Evolutionary conservation across 1,284 basidiomycete genomes (phyloP), one percentile per base, ranked within the genome.

Genomic region (Sphaerobolus stellatus): DNA sequence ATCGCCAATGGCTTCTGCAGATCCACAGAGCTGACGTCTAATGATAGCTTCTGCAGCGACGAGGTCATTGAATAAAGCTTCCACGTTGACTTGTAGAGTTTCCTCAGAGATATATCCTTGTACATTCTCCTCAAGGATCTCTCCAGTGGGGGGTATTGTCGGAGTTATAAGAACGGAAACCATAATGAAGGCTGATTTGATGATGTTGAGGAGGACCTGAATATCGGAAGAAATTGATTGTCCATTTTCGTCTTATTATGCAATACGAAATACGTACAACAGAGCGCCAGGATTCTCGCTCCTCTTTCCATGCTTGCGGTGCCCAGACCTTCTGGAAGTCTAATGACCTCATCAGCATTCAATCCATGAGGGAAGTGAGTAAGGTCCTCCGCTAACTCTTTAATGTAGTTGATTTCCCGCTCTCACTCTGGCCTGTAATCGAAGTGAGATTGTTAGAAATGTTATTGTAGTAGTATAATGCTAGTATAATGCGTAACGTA

Each of bases 401-500:
- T 61, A 90, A 75, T 5, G 88, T 90, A 13, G 88, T 90, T 65
- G 84, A 88, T 75, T 90, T 91, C 34, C 86, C 86, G 61, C 84
- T 87, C 75, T 90, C 88, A 61, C 86, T 88, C 75, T 91, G 88
- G n/a, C n/a, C n/a, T n/a, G n/a, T n/a, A n/a, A n/a, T n/a, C n/a
- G n/a, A n/a, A n/a, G n/a, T n/a, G n/a, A n/a, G 22, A n/a, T n/a
- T n/a, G n/a, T n/a, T n/a, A n/a, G n/a, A n/a, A n/a, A n/a, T n/a
- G n/a, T n/a, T n/a, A n/a, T n/a, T n/a, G n/a, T n/a, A n/a, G n/a
- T n/a, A n/a, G n/a, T n/a, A n/a, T n/a, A n/a, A n/a, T n/a, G n/a
- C n/a, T n/a, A n/a, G n/a, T n/a, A n/a, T n/a, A n/a, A n/a, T n/a
- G n/a, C n/a, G n/a, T 48, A 41, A n/a, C n/a, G n/a, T n/a, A 56